These are phyloP conservation scores for Pestalotiopsis sp. DNA, from an alignment of 2,329 filamentous ascomycete genomes.

Conservation along the genomic window DNA sequence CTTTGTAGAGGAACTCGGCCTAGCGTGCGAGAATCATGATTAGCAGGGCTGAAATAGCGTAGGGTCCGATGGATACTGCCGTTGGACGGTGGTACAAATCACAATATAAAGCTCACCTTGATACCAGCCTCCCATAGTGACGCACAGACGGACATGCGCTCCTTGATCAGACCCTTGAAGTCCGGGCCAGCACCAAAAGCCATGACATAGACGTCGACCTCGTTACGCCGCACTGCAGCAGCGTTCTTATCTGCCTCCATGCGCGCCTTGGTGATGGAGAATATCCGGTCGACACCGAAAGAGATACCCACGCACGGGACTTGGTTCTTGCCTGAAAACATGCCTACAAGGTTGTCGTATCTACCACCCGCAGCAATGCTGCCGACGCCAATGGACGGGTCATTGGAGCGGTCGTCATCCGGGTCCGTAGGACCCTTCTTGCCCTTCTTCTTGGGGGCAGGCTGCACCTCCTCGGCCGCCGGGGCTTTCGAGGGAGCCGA, in stretches of 20 bases:
- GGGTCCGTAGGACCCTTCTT: conserved; percentile 47
- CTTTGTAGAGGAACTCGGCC: conserved; percentile 88
- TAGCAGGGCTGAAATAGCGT: conserved; percentile 19
- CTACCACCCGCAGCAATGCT: conserved; percentile 76
- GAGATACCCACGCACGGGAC: conserved; percentile 80
- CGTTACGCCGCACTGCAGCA: conserved; percentile 64
- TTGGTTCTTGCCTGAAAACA: conserved; percentile 71
- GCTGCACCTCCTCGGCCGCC: conserved; percentile 25
- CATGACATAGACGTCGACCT: conserved; percentile 94
- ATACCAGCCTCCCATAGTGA: conserved; percentile 85
- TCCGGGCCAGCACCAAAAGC: conserved; percentile 81
- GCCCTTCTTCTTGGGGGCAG: conserved; percentile 40
- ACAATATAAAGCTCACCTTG: conserved; percentile 56
- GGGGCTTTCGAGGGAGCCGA: conserved; percentile 51
- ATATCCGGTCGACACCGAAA: conserved; percentile 79
- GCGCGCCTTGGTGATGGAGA: conserved; percentile 74
- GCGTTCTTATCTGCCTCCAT: conserved; percentile 49
- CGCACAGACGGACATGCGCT: conserved; percentile 80
- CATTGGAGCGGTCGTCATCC: conserved; percentile 64
- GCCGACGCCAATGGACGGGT: conserved; percentile 72
- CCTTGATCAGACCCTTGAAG: conserved; percentile 76
- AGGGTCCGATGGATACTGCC: not conserved
- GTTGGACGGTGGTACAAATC: not conserved
- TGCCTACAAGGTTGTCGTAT: conserved; percentile 77
- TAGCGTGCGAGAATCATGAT: conserved; percentile 34